Evolutionary conservation across 2,329 filamentous ascomycete species (phyloP), one percentile per base, ranked within the genome.

Genomic region (Penicillium sp.): DNA sequence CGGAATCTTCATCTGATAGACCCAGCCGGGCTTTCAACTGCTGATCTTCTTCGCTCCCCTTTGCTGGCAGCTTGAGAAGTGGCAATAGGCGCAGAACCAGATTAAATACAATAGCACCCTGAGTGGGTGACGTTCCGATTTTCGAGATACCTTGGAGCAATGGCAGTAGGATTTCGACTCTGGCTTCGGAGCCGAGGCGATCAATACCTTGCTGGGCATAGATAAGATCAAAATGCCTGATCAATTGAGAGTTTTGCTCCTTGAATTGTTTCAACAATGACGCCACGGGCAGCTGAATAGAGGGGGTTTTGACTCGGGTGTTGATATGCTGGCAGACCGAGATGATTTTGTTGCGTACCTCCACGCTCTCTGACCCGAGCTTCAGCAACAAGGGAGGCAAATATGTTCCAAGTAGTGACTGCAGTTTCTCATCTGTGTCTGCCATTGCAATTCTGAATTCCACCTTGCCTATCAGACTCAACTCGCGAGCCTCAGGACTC

Each of bases 251-350:
- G 34, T 82, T 76, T 33, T 81, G 81, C 21, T 87, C 81, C 68
- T 94, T 95, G 76, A 95, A 96, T 67, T 97, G 93, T 59, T 89
- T 84, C 48, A 97, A 69, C 17, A 98, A 76, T 15, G 83, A 81
- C n/a, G 81, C 79, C 12, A 97, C 89, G 0, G 93, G 93, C 6
- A 98, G 75, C 47, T 90, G 77, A 56, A 96, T 82, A 8, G 77
- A 75, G 50, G 75, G 75, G 57, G 78, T 71, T 64, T 81, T 78
- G 56, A 82, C 75, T 52, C 81, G 72, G 17, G 81, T 82, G 62
- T 83, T 86, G 69, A 87, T 72, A 70, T 88, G 84, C 64, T 85
- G 82, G 63, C 83, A 87, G 56, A 86, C 76, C 26, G 81, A 76
- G 52, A 87, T 82, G 56, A 86, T 80, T 72, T 91, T 93, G 60